These are phyloP conservation scores for Lactarius sp. DNA, from an alignment of 768 basidiomycete species.

Conservation along the genomic window DNA sequence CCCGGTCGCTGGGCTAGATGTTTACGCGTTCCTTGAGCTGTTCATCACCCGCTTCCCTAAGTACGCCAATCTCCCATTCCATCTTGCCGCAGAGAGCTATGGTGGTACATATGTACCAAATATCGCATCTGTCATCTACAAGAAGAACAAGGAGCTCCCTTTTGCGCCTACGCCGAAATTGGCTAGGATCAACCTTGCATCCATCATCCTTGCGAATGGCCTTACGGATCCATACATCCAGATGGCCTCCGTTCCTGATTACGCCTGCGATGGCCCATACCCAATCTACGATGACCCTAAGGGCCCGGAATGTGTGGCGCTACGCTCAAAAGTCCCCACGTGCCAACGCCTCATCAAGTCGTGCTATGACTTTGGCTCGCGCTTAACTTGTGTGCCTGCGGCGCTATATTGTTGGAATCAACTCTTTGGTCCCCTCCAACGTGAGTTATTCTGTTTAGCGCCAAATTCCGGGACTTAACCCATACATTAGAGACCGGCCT, in stretches of 20 bases:
- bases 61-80: constrained; percentile 67
- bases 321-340: constrained; percentile 44
- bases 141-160: constrained; percentile 61
- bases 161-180: constrained; percentile 44
- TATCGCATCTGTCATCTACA: constrained; percentile 77
- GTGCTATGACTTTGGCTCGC: constrained; percentile 44
- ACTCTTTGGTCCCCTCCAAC: constrained; percentile 63
- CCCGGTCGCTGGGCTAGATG: constrained; percentile 85
- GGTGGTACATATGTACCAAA: constrained; percentile 73
- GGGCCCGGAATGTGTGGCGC: constrained; percentile 42
- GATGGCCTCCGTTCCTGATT: constrained; percentile 76
- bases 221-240: constrained; percentile 81
- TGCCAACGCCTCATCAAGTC: constrained; percentile 49
- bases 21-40: constrained; percentile 78
- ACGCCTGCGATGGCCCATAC: constrained; percentile 76
- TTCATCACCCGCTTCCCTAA: constrained; percentile 74
- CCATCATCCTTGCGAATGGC: constrained; percentile 84
- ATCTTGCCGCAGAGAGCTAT: constrained; percentile 78
- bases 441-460: constrained; percentile 38
- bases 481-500: constrained; percentile 52
- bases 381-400: constrained; percentile 53
- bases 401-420: constrained; percentile 75
- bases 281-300: constrained; percentile 64
- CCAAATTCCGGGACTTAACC: neutral
- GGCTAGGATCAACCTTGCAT: constrained; percentile 72